phyloP scores from a whole-genome alignment of 2,329 filamentous ascomycete species.

The Myotisia sp. region DNA sequence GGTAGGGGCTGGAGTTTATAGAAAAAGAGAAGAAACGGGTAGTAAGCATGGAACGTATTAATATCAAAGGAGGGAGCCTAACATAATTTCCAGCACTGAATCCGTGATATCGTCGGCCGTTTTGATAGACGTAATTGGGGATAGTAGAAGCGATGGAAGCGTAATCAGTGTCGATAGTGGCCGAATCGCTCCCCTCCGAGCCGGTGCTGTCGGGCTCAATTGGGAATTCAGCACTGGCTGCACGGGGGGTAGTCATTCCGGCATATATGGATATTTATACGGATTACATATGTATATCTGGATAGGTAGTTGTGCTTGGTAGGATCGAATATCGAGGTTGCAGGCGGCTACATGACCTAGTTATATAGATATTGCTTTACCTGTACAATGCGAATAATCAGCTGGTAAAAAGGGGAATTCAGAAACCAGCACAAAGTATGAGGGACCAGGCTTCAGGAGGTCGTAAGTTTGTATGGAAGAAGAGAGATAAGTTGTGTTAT shows the following conservation, averaged over 20 bases:
- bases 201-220: conserved; percentile 9
- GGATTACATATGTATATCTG: neutral
- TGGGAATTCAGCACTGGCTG: neutral
- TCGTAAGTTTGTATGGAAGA: no score
- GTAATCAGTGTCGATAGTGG: conserved; percentile 6
- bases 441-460: no score
- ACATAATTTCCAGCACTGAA: conserved; percentile 12
- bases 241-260: no score
- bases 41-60: neutral
- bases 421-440: no score
- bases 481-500: no score
- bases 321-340: neutral
- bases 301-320: neutral
- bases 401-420: no score
- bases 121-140: conserved; percentile 12
- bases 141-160: conserved; percentile 10
- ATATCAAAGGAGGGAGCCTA: neutral
- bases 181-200: conserved; percentile 5
- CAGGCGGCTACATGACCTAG: no score
- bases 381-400: no score
- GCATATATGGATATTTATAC: no score
- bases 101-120: conserved; percentile 14
- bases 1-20: conserved; percentile 9
- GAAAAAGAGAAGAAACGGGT: no score
- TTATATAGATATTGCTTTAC: no score